phyloP scores from a whole-genome alignment of 306 rosid genomes.

The Rosa persica region DNA sequence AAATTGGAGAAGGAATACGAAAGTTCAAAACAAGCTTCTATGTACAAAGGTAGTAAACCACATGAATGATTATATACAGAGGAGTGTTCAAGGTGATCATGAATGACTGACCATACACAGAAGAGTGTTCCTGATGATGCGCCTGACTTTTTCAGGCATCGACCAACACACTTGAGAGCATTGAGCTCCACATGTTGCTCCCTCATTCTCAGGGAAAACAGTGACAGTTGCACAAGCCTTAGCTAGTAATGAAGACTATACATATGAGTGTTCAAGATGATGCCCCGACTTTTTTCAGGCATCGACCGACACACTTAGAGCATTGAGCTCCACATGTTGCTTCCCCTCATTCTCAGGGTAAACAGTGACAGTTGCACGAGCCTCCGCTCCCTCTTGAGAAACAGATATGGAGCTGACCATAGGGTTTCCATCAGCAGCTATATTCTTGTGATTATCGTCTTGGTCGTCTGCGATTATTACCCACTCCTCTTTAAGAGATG shows the following conservation, averaged over 20 bases:
- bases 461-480: conserved; percentile 63
- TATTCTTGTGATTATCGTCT: conserved; percentile 24
- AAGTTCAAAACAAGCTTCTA: neutral
- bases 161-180: conserved; percentile 61
- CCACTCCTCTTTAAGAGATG: conserved; percentile 94
- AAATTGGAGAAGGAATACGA: neutral
- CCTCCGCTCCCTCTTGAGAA: conserved; percentile 53
- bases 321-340: conserved; percentile 69
- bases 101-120: neutral
- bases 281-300: conserved; percentile 29
- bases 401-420: conserved; percentile 51
- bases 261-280: too few species aligned
- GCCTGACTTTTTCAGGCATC: conserved; percentile 42
- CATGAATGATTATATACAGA: neutral
- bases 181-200: conserved; percentile 71
- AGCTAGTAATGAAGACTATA: neutral
- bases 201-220: conserved; percentile 55
- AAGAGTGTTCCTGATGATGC: neutral
- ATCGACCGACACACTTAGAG: conserved; percentile 69
- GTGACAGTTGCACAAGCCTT: conserved; percentile 56
- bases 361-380: conserved; percentile 52
- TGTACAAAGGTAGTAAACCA: neutral
- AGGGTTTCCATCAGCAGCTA: conserved; percentile 37
- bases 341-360: conserved; percentile 62
- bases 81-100: neutral